Base-by-base conservation (phyloP, 768 basidiomycete genomes). In the Lenzites betulinus region DNA sequence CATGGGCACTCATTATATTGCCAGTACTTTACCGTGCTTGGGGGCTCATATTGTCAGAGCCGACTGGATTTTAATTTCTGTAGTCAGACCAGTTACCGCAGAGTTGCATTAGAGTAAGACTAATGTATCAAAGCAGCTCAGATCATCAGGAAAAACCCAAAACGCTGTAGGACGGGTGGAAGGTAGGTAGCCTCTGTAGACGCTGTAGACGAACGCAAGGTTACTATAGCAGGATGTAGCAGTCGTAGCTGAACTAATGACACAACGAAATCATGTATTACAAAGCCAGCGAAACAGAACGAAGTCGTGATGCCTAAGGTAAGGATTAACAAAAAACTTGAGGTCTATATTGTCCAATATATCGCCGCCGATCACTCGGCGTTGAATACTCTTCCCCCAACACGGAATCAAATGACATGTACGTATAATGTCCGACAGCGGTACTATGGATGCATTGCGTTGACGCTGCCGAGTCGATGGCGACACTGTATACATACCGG, bases 281-380 rank as follows among this genome's bases (percentile, higher is more conserved):
- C 6, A 15, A 20, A 44, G 43, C 8, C 2, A n/a, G 5, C 43
- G 43, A 7, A 48, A 41, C 23, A 39, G n/a, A 15, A 58, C 47
- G 46, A 58, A 58, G 38, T 41, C 36, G 25, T 58, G 56, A 20
- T 39, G 36, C n/a, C 44, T 20, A 22, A 36, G 16, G 49, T 58
- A 58, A 6, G 57, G 57, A 44, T 58, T 51, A 15, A 58, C 20
- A 43, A 38, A 50, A 39, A 58, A 58, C 25, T 16, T 50, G 20
- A 7, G 12, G 30, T 25, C 26, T 1, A 22, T 4, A 26, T 58
- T 44, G 12, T 23, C 57, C 28, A 43, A 20, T 1, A 58, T 48
- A 16, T 39, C 39, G 7, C 41, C 39, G 12, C 48, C 3, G 15
- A 48, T 20, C 22, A 33, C 36, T 2, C 16, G 18, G 11, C 26